Conservation (phyloP, 176 grass and related monocot species). For the Triticum timopheevii region DNA sequence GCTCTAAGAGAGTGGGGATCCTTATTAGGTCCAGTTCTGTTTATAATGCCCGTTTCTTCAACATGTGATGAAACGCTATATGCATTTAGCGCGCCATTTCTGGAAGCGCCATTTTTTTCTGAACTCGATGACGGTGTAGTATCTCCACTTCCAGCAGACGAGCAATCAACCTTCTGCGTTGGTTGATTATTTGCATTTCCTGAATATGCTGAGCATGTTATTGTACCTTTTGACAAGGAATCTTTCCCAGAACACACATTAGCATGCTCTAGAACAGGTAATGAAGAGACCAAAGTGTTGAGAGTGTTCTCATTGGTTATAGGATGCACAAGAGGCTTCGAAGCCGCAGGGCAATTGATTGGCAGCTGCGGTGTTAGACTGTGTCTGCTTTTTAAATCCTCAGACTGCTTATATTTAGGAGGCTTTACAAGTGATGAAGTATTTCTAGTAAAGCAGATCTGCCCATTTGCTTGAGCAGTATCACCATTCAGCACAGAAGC, state of each 20-base stretch:
- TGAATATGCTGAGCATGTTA: not conserved
- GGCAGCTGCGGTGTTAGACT: constrained; percentile 30
- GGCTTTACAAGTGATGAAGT: constrained; percentile 36
- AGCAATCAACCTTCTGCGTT: constrained; percentile 9
- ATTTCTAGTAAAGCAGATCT: constrained; percentile 17
- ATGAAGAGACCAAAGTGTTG: constrained; percentile 1
- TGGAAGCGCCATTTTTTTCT: constrained; percentile 23
- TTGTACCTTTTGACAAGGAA: constrained; percentile 4
- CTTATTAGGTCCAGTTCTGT: constrained; percentile 8
- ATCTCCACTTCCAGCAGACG: constrained; percentile 2
- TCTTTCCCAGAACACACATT: constrained; percentile 12
- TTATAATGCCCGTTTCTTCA: not conserved
- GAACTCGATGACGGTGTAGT: not conserved
- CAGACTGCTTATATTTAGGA: constrained; percentile 30
- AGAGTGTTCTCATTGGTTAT: constrained; percentile 5
- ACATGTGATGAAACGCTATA: not conserved
- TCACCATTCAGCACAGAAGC: constrained; percentile 27
- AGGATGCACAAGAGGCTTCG: constrained; percentile 20
- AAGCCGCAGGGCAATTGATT: constrained; percentile 29
- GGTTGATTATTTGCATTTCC: constrained; percentile 29
- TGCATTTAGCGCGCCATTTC: constrained; percentile 19
- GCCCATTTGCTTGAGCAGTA: constrained; percentile 41
- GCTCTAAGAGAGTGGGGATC: constrained; percentile 17
- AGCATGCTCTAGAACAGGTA: constrained; percentile 3
- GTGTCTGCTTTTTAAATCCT: constrained; percentile 27